A percentile compares a stretch with the other conserved stretches of the same genome.
Conservation (phyloP, 1,284 basidiomycete species). For the Amylostereum chailletii region DNA sequence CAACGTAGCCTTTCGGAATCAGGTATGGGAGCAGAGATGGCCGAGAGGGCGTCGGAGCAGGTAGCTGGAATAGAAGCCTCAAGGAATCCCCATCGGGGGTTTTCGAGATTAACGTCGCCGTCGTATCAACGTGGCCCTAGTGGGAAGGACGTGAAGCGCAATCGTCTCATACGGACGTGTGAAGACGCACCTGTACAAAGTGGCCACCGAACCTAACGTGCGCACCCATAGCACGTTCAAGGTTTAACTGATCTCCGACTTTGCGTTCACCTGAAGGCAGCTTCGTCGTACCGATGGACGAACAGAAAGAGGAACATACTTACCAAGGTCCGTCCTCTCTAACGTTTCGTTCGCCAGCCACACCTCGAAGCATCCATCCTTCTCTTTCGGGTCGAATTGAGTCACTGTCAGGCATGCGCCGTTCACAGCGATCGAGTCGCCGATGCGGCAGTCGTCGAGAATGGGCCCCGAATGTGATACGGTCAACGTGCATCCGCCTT, state of each 20-base stretch:
- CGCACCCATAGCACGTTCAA: conserved; percentile 92
- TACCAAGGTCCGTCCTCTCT: conserved; percentile 84
- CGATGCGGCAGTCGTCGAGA: conserved; percentile 85
- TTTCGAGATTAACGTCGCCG: conserved; percentile 65
- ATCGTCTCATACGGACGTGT: not conserved
- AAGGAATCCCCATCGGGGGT: conserved; percentile 82
- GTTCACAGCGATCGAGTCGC: conserved; percentile 89
- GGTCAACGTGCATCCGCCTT: conserved; percentile 78
- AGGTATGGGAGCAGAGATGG: conserved; percentile 75
- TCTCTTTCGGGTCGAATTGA: conserved; percentile 54
- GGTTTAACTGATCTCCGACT: conserved; percentile 80
- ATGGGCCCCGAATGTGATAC: conserved; percentile 70
- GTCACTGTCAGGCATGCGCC: conserved; percentile 87
- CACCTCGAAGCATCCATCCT: conserved; percentile 82
- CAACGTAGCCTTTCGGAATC: conserved; percentile 94
- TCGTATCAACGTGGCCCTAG: conserved; percentile 90
- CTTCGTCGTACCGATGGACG: not conserved
- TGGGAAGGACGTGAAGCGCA: too few species aligned
- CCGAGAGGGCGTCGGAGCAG: conserved; percentile 47
- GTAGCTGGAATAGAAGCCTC: conserved; percentile 72
- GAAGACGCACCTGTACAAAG: conserved; percentile 78
- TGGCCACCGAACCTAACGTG: conserved; percentile 94
- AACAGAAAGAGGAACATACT: conserved; percentile 15
- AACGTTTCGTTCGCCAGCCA: conserved; percentile 96
- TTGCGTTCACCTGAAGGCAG: conserved; percentile 58